Conservation (phyloP, 257 asterid genomes). For the Henckelia pumila region DNA sequence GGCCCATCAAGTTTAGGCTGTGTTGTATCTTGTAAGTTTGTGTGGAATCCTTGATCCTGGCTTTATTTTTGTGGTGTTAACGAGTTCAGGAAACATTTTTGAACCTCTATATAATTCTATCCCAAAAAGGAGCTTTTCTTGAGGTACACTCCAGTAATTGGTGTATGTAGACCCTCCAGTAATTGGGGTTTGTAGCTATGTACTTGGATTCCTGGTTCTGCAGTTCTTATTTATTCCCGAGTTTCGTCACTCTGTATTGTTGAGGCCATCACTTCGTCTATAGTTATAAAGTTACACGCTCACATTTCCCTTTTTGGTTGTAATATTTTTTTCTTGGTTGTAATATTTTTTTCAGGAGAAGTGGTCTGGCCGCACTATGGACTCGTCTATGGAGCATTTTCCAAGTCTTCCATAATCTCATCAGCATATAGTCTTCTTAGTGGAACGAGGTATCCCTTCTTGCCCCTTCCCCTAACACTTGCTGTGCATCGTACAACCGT, state of each 20-base stretch:
- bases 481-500: neutral
- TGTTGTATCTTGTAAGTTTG: neutral
- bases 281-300: neutral
- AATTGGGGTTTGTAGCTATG: neutral
- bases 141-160: neutral
- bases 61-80: neutral
- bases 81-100: neutral
- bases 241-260: neutral
- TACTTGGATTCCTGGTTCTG: neutral
- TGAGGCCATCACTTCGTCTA: neutral
- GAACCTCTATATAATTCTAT: neutral
- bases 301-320: conserved; percentile 22
- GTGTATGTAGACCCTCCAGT: neutral
- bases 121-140: neutral
- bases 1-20: neutral
- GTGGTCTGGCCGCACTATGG: conserved; percentile 62
- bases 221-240: neutral
- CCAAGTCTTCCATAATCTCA: conserved; percentile 52
- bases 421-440: conserved; percentile 79
- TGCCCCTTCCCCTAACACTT: neutral
- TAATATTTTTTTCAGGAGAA: conserved; percentile 54
- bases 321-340: conserved; percentile 25
- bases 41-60: neutral
- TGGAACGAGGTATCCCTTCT: conserved; percentile 56
- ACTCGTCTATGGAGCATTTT: conserved; percentile 44